Evolutionary conservation across 768 basidiomycete genomes (phyloP), one percentile per base, ranked within the genome.

Genomic region (Asterophora lycoperdoides): DNA sequence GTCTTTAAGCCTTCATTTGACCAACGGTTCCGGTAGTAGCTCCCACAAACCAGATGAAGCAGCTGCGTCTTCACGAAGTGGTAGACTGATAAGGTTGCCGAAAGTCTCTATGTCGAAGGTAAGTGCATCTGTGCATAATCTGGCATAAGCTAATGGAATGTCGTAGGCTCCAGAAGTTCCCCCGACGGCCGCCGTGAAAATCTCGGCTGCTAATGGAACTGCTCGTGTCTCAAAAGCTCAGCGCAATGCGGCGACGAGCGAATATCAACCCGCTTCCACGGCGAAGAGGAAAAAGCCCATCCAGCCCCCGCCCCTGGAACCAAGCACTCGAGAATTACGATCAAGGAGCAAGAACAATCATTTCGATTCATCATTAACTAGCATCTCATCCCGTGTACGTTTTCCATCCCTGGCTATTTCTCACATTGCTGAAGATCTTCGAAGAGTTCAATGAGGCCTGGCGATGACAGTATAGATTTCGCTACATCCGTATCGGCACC

Each of bases 241-340:
- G 13, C 69, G 58, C 32, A 58, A 54, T 33, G 53, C 63, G 53
- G 18, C 57, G 59, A 37, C 57, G 58, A 20, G 59, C 60, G 35
- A 65, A 60, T 49, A 65, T 45, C 64, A 67, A n/a, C 66, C 62
- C 6, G 60, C 71, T 39, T 69, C 70, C 19, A 67, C 69, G 11
- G 53, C 66, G 23, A 71, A 69, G 50, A 67, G 73, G 56, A 72
- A 69, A 59, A 68, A 68, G 43, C 50, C 59, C 11, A 56, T 61
- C 15, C 66, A 63, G 36, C 52, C 52, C 35, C 53, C 45, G 30
- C 38, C 32, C 46, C 43, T 46, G 7, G 69, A 72, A 52, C 57
- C 68, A 20, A 72, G 68, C 50, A 71, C 69, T 6, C 67, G 76
- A 19, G 70, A 74, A 53, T 55, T 77, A 35, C 70, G 77, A 30